These are phyloP conservation scores for Penicillium brevicompactum DNA, from an alignment of 2,329 filamentous ascomycete species.

Conservation along the genomic window DNA sequence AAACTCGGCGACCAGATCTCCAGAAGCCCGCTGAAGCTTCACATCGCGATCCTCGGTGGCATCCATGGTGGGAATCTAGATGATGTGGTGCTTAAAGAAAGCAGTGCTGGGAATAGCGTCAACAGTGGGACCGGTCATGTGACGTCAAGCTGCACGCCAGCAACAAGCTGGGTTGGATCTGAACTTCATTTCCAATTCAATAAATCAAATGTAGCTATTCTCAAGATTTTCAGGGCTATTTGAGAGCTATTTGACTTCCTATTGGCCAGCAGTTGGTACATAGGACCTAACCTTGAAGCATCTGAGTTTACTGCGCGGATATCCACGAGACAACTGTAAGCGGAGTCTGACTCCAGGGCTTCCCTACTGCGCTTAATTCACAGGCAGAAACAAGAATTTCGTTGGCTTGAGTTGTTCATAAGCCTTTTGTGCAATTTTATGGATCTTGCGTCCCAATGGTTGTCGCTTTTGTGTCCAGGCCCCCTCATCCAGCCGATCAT, in stretches of 20 bases:
- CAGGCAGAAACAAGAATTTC: no score
- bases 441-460: no score
- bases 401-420: no score
- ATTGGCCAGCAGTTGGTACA: no score
- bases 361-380: no score
- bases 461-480: no score
- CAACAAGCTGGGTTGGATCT: neutral
- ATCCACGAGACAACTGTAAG: no score
- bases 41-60: slow-evolving; percentile 47
- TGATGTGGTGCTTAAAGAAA: slow-evolving; percentile 9
- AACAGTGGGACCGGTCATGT: slow-evolving; percentile 28
- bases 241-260: neutral
- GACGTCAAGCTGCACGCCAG: slow-evolving; percentile 7
- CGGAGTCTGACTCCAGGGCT: no score
- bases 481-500: neutral
- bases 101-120: slow-evolving; percentile 22
- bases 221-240: neutral
- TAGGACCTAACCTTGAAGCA: no score
- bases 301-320: no score
- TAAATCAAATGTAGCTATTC: neutral
- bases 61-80: slow-evolving; percentile 40
- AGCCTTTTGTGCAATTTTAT: no score
- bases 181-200: neutral
- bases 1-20: slow-evolving; percentile 46
- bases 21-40: slow-evolving; percentile 50